Evolutionary conservation across 2,329 filamentous ascomycete genomes (phyloP).

Genomic region (Albophoma yamanashiensis): DNA sequence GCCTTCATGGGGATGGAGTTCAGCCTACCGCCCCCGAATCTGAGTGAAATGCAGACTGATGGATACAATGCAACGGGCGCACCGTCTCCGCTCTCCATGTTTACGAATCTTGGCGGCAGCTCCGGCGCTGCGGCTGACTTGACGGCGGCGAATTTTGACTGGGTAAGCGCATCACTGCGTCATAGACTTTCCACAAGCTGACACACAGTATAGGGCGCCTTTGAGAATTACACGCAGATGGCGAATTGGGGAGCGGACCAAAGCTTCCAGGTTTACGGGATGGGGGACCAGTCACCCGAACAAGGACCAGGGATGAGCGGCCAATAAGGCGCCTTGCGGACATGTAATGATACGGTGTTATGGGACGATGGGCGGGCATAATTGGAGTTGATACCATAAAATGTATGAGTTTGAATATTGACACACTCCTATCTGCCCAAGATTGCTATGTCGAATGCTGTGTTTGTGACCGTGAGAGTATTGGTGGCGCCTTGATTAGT

Average conservation of each 20-base stretch:
- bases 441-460: not conserved
- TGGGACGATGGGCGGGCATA: not conserved
- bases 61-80: slow-evolving; percentile 14
- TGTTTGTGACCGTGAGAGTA: not conserved
- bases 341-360: not conserved
- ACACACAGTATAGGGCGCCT: slow-evolving; percentile 32
- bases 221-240: slow-evolving; percentile 46
- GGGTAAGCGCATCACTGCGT: slow-evolving; percentile 32
- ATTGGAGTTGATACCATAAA: not conserved
- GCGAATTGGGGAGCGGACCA: slow-evolving; percentile 42
- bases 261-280: slow-evolving; percentile 39
- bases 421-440: not conserved
- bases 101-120: slow-evolving; percentile 29
- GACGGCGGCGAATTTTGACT: slow-evolving; percentile 42
- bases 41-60: slow-evolving; percentile 19
- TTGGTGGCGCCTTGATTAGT: not conserved
- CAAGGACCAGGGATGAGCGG: slow-evolving; percentile 11
- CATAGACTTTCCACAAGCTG: slow-evolving; percentile 8
- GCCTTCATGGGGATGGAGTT: slow-evolving; percentile 35
- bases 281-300: slow-evolving; percentile 14
- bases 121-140: slow-evolving; percentile 27
- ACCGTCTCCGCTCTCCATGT: slow-evolving; percentile 41
- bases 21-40: slow-evolving; percentile 18
- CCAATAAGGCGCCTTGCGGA: slow-evolving; percentile 2
- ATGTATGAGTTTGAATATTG: not conserved